Evolutionary conservation across 2,329 filamentous ascomycete genomes (phyloP).

Genomic region (Pseudopithomyces maydicus): DNA sequence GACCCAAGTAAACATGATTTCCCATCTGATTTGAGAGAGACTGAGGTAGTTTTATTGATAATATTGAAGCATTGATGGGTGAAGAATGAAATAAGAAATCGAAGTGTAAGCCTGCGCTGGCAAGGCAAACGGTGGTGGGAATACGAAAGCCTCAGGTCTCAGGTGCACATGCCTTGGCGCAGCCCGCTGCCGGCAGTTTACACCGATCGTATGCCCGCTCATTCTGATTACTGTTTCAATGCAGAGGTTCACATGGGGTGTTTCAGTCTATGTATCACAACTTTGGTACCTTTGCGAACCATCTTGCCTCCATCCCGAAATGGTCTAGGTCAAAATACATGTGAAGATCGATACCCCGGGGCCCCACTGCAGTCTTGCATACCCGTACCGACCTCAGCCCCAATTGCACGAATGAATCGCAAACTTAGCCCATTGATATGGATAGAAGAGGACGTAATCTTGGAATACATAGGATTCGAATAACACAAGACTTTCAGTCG

Average conservation of each 20-base stretch:
- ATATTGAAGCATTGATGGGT: background rate
- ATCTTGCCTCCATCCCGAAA: background rate
- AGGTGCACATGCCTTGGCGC: background rate
- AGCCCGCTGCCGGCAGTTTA: background rate
- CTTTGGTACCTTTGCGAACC: background rate
- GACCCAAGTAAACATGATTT: background rate
- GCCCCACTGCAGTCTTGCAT: background rate
- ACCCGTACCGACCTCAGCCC: background rate
- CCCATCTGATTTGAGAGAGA: no score
- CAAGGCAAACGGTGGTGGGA: background rate
- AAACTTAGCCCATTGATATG: constrained; percentile 9
- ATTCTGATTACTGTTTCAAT: no score
- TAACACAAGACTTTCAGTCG: no score
- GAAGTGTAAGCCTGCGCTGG: constrained; percentile 1
- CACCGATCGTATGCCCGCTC: background rate
- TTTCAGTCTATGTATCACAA: background rate
- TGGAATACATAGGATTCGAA: no score
- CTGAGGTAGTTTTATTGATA: background rate
- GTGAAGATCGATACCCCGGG: no score
- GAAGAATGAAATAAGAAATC: background rate
- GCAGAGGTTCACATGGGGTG: background rate
- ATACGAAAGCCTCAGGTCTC: constrained; percentile 1
- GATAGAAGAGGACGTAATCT: no score
- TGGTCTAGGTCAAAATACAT: background rate
- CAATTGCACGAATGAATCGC: constrained; percentile 1